These are phyloP conservation scores for Solanum appendiculatum DNA, from an alignment of 257 asterid species.

Conservation along the genomic window DNA sequence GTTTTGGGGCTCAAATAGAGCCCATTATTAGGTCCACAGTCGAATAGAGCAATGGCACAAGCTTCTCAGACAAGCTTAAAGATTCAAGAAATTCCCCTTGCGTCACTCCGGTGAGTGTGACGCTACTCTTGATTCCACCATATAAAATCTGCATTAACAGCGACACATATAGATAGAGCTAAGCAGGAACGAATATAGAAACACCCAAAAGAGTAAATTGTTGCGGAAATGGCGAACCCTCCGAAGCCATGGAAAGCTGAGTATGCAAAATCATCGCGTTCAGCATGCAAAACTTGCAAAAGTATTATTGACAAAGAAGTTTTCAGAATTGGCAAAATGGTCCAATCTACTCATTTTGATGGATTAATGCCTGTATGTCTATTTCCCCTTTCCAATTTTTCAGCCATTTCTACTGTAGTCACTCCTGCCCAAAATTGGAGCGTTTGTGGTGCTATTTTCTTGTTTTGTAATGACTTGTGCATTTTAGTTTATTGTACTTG, in stretches of 20 bases:
- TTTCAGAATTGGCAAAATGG: conserved; percentile 92
- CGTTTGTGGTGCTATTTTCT: background rate
- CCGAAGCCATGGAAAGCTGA: conserved; percentile 90
- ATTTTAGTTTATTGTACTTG: background rate
- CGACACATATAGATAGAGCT: background rate
- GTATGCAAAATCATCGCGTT: conserved; percentile 86
- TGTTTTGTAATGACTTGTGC: background rate
- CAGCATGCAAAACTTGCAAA: conserved; percentile 80
- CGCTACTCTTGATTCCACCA: background rate
- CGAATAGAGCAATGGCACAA: background rate
- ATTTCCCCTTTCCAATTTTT: background rate
- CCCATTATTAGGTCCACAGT: conserved; percentile 3
- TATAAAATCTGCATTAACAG: background rate
- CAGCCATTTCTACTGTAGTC: background rate
- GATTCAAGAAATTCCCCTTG: background rate
- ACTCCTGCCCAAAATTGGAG: background rate
- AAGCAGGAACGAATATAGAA: background rate
- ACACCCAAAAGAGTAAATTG: background rate
- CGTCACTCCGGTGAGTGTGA: background rate
- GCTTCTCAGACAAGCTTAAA: background rate
- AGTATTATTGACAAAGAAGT: conserved; percentile 25
- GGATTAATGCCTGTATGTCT: conserved; percentile 81
- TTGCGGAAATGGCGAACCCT: conserved; percentile 61
- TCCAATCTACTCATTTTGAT: conserved; percentile 78
- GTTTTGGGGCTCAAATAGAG: background rate